Conservation (phyloP, 1,284 basidiomycete genomes). For the Agroathelia rolfsii region DNA sequence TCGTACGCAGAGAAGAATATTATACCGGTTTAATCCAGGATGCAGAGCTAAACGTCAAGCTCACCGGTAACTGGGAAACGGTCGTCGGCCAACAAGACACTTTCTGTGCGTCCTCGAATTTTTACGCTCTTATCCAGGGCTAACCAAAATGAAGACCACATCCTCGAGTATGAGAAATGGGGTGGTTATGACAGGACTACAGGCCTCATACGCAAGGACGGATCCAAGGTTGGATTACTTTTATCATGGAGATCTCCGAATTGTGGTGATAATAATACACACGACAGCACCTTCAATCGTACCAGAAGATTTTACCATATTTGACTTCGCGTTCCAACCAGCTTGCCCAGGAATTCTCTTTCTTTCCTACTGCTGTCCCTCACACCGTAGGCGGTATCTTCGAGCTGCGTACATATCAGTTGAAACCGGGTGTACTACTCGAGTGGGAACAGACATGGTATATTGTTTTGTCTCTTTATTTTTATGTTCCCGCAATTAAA, state of each 20-base stretch:
- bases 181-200: slow-evolving; percentile 71
- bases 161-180: slow-evolving; percentile 87
- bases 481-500: slow-evolving; percentile 8
- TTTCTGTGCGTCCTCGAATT: slow-evolving; percentile 57
- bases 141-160: slow-evolving; percentile 55
- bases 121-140: no score
- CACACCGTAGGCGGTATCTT: slow-evolving; percentile 82
- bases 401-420: slow-evolving; percentile 80
- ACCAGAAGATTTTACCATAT: slow-evolving; percentile 66
- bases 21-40: slow-evolving; percentile 72
- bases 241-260: slow-evolving; percentile 3
- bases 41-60: slow-evolving; percentile 66
- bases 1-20: slow-evolving; percentile 68
- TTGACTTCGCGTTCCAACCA: slow-evolving; percentile 65
- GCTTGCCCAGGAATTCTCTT: slow-evolving; percentile 87
- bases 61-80: slow-evolving; percentile 88
- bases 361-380: slow-evolving; percentile 84
- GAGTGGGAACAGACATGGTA: slow-evolving; percentile 93
- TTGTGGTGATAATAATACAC: slow-evolving; percentile 2
- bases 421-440: slow-evolving; percentile 76
- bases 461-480: slow-evolving; percentile 14
- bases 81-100: slow-evolving; percentile 81
- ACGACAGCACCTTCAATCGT: slow-evolving; percentile 52
- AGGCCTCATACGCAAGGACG: slow-evolving; percentile 46
- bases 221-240: slow-evolving; percentile 4